phyloP scores from a whole-genome alignment of 768 basidiomycete species.

The Infundibulicybe gibba region DNA sequence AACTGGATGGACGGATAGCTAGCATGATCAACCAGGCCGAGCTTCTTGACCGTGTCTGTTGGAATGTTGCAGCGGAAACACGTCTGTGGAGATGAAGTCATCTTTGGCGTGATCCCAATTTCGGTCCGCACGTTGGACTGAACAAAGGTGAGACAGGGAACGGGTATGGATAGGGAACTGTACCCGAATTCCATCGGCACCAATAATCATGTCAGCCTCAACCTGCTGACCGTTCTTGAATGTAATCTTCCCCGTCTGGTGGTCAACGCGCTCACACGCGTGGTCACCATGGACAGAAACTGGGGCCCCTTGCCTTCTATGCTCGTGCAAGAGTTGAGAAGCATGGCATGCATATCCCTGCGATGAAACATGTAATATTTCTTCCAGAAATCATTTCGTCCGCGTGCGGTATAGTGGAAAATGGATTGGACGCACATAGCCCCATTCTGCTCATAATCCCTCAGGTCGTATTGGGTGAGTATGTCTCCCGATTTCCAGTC shows the following conservation, averaged over 20 bases:
- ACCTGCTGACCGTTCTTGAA: background rate
- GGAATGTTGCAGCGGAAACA: constrained; percentile 28
- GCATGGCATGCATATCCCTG: constrained; percentile 26
- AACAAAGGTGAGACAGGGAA: too few relatives aligned
- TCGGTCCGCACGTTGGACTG: background rate
- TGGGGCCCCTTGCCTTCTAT: constrained; percentile 19
- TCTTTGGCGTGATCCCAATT: constrained; percentile 20
- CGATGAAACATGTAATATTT: constrained; percentile 27
- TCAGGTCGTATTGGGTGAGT: constrained; percentile 23
- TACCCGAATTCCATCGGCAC: background rate
- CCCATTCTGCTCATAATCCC: constrained; percentile 26
- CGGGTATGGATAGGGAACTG: background rate
- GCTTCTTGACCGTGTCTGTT: constrained; percentile 19
- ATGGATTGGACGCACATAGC: constrained; percentile 8
- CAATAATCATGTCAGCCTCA: background rate
- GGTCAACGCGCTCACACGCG: constrained; percentile 19
- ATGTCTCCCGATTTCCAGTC: constrained; percentile 29
- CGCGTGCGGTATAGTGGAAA: background rate
- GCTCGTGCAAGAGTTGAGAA: constrained; percentile 20
- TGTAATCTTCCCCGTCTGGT: background rate
- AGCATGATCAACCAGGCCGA: constrained; percentile 24
- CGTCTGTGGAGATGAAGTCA: constrained; percentile 24
- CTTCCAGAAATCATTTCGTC: background rate
- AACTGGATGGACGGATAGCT: constrained; percentile 29
- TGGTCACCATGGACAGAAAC: constrained; percentile 20